Evolutionary conservation across 23 red algal species (phyloP).

Genomic region (Agarophyton chilense): DNA sequence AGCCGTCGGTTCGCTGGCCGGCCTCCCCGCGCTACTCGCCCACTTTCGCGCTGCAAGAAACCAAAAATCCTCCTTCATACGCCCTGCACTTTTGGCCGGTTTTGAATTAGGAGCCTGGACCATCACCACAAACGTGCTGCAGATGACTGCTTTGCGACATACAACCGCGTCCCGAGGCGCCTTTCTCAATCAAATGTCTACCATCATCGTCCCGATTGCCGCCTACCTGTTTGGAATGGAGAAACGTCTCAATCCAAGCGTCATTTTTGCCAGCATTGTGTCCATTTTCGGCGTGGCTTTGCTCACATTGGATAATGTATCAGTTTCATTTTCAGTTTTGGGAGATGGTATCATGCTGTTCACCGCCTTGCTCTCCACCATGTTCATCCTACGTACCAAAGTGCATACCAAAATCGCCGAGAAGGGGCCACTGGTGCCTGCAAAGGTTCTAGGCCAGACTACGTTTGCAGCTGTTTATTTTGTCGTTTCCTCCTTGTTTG

Average conservation of each 20-base stretch:
- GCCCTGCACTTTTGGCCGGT: slow-evolving; percentile 50
- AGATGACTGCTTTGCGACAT: slow-evolving; percentile 65
- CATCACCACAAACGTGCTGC: slow-evolving; percentile 71
- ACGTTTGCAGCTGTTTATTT: slow-evolving; percentile 60
- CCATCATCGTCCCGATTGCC: slow-evolving; percentile 81
- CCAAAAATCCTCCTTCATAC: neutral
- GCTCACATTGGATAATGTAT: slow-evolving; percentile 49
- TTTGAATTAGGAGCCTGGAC: slow-evolving; percentile 86
- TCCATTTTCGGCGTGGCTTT: slow-evolving; percentile 73
- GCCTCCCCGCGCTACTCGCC: slow-evolving; percentile 13
- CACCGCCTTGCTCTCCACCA: slow-evolving; percentile 57
- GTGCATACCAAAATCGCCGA: slow-evolving; percentile 35
- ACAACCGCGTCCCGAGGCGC: slow-evolving; percentile 89
- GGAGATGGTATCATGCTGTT: slow-evolving; percentile 79
- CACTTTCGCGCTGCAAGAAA: neutral
- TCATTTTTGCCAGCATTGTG: slow-evolving; percentile 37
- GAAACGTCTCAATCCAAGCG: neutral
- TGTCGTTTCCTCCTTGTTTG: neutral
- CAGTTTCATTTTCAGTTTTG: slow-evolving; percentile 32
- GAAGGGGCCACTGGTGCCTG: slow-evolving; percentile 44
- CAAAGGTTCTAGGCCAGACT: slow-evolving; percentile 75
- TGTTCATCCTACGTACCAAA: slow-evolving; percentile 73
- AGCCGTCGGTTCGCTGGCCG: neutral
- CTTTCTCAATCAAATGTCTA: slow-evolving; percentile 86
- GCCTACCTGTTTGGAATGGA: slow-evolving; percentile 35